Evolutionary conservation across 1,284 basidiomycete species (phyloP).

Genomic region (Puccinia novopanici): DNA sequence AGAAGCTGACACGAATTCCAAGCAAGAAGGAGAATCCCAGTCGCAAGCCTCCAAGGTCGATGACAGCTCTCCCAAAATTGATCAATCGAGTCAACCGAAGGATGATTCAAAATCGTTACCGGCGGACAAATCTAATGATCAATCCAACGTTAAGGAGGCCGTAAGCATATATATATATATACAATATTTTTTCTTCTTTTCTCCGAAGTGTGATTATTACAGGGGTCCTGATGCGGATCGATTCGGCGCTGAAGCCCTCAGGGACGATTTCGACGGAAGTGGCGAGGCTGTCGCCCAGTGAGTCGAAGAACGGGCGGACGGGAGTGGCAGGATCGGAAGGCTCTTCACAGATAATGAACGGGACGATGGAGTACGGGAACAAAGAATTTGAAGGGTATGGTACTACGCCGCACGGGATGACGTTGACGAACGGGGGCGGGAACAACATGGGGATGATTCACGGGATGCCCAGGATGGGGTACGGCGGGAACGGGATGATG

Average conservation of each 20-base stretch:
- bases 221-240: not conserved
- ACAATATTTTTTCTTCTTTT: not conserved
- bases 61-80: not conserved
- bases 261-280: constrained; percentile 4
- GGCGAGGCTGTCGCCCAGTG: not conserved
- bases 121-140: constrained; percentile 4
- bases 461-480: constrained; percentile 7
- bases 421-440: not conserved
- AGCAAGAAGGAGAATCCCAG: not conserved
- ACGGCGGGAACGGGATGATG: constrained; percentile 4
- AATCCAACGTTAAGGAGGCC: constrained; percentile 5
- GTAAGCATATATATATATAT: too few species aligned
- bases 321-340: not conserved
- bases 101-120: not conserved
- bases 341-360: constrained; percentile 13
- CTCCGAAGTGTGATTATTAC: not conserved
- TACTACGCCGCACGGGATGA: not conserved
- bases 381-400: constrained; percentile 25
- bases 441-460: constrained; percentile 20
- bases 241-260: not conserved
- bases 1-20: not conserved
- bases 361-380: constrained; percentile 17
- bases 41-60: not conserved
- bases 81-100: constrained; percentile 10
- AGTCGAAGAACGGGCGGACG: not conserved